Evolutionary conservation across 2,329 filamentous ascomycete species (phyloP).

Genomic region (Eutypa lata): DNA sequence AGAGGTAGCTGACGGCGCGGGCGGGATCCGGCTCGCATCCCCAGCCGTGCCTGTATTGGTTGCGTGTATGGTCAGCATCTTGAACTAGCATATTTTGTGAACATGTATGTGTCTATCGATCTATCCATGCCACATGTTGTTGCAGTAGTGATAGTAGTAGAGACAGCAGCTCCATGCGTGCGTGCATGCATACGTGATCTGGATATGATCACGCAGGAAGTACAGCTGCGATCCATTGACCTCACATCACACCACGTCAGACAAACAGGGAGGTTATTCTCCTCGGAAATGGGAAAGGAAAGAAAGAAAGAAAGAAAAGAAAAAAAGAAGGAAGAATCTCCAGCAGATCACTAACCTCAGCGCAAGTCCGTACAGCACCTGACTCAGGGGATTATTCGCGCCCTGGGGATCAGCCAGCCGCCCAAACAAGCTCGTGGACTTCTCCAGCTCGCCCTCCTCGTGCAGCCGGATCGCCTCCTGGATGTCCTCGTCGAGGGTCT

Average conservation of each 20-base stretch:
- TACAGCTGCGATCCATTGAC: no score
- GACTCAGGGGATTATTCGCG: conserved; percentile 87
- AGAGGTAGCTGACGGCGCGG: conserved; percentile 78
- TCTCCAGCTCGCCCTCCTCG: conserved; percentile 74
- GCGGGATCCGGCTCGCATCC: conserved; percentile 72
- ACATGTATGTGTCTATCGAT: not conserved
- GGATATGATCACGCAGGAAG: no score
- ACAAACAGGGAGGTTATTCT: no score
- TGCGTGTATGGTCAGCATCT: conserved; percentile 19
- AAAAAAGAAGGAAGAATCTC: no score
- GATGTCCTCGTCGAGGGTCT: conserved; percentile 66
- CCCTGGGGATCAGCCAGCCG: conserved; percentile 78
- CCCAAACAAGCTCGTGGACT: conserved; percentile 83
- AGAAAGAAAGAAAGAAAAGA: no score
- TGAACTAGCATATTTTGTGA: not conserved
- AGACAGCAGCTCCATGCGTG: no score
- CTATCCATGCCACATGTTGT: not conserved
- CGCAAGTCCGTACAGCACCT: conserved; percentile 93
- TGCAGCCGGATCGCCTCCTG: conserved; percentile 95
- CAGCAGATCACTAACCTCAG: conserved; percentile 59
- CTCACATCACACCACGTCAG: no score
- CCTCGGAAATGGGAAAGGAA: no score
- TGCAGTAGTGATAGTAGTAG: no score
- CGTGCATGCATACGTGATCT: no score
- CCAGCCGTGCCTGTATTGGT: conserved; percentile 79